Percentiles rank a stretch among this genome's conserved stretches.
These are phyloP conservation scores for Stereocaulon alpinum DNA, from an alignment of 495 filamentous ascomycete genomes.

Conservation along the genomic window DNA sequence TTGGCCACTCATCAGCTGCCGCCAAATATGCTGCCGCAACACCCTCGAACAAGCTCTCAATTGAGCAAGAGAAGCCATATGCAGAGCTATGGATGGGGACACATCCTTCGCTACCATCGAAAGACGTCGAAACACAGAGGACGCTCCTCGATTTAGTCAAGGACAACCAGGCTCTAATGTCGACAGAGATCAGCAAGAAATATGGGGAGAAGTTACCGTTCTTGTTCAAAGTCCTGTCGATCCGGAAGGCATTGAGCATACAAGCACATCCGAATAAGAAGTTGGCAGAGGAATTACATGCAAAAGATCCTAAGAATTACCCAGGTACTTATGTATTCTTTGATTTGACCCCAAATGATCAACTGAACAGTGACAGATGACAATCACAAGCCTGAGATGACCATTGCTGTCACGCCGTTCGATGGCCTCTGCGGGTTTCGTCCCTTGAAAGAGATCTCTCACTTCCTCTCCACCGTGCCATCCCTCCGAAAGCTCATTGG, in stretches of 20 bases:
- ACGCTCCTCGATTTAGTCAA: constrained; percentile 83
- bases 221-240: constrained; percentile 92
- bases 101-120: constrained; percentile 89
- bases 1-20: constrained; percentile 65
- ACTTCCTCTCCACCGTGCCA: constrained; percentile 68
- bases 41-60: constrained; percentile 54
- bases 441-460: constrained; percentile 71
- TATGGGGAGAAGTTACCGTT: constrained; percentile 83
- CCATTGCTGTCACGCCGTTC: constrained; percentile 91
- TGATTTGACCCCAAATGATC: not conserved
- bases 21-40: constrained; percentile 69
- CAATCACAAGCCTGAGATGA: constrained; percentile 99
- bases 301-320: constrained; percentile 83
- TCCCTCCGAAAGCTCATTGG: constrained; percentile 70
- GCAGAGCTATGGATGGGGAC: constrained; percentile 99
- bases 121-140: constrained; percentile 72
- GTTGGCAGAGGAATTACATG: constrained; percentile 80
- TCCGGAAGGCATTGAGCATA: constrained; percentile 88
- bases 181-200: constrained; percentile 53
- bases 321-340: constrained; percentile 35
- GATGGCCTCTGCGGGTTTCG: constrained; percentile 95
- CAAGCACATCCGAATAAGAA: constrained; percentile 98
- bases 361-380: constrained; percentile 49
- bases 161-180: constrained; percentile 76
- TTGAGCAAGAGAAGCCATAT: constrained; percentile 71